These are phyloP conservation scores for Ceratocystis cubensis DNA, from an alignment of 2,329 filamentous ascomycete species.

Conservation along the genomic window DNA sequence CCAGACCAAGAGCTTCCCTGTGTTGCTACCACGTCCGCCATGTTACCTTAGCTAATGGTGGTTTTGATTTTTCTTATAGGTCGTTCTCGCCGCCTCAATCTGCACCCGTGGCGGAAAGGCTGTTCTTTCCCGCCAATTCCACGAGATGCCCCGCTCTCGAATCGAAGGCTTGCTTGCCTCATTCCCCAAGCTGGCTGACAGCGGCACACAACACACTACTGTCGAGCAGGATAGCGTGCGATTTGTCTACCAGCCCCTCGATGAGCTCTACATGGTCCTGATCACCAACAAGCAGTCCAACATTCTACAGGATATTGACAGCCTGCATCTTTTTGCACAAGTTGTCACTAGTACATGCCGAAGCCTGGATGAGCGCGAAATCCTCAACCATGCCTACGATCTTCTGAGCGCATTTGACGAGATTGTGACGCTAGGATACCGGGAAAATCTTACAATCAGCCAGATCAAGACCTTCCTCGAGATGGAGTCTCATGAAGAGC, in stretches of 20 bases:
- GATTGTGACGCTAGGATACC: constrained; percentile 85
- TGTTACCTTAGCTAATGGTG: neutral
- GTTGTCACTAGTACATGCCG: constrained; percentile 95
- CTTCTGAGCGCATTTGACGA: constrained; percentile 94
- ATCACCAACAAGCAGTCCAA: constrained; percentile 99
- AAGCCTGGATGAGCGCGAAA: constrained; percentile 89
- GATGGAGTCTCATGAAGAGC: constrained; percentile 98
- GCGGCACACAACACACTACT: constrained; percentile 91
- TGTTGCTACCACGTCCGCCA: too few species aligned
- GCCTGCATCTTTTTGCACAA: constrained; percentile 92
- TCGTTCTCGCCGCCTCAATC: constrained; percentile 96
- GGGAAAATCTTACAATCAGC: constrained; percentile 88
- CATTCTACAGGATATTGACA: constrained; percentile 98
- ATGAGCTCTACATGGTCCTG: constrained; percentile 98
- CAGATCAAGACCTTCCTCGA: constrained; percentile 99
- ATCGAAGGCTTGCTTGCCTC: constrained; percentile 94
- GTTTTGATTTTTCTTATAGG: constrained; percentile 39
- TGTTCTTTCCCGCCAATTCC: constrained; percentile 93
- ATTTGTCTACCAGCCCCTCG: constrained; percentile 96
- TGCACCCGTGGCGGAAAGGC: constrained; percentile 97
- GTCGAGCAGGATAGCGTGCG: constrained; percentile 99
- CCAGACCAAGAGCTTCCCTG: neutral
- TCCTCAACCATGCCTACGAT: constrained; percentile 88
- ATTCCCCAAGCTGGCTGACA: constrained; percentile 94
- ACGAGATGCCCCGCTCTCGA: constrained; percentile 91